Conservation (phyloP, 2,329 filamentous ascomycete species). For the Paraphaeosphaeria minitans region DNA sequence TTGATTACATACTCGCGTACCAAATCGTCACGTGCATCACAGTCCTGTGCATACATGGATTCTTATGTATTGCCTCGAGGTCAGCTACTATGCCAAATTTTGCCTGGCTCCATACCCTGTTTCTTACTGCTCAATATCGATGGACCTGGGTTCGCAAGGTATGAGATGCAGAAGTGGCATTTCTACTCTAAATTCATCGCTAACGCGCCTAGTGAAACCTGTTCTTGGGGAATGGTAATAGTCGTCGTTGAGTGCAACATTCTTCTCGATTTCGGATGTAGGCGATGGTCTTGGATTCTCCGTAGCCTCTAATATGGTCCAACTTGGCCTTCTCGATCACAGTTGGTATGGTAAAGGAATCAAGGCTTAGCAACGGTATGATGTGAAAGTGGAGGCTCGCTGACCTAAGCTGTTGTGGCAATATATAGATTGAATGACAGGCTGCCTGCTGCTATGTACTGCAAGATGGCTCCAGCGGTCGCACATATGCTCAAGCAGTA, state of each 20-base stretch:
- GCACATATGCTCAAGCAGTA: background rate
- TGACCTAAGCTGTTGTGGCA: background rate
- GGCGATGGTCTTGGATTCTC: conserved; percentile 4
- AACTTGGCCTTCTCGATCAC: background rate
- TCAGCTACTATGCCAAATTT: too few relatives aligned
- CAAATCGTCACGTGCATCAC: background rate
- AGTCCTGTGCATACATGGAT: too few relatives aligned
- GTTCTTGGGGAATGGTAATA: conserved; percentile 9
- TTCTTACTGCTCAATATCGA: too few relatives aligned
- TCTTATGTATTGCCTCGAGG: too few relatives aligned
- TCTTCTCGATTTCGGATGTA: conserved; percentile 6
- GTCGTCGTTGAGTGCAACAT: background rate
- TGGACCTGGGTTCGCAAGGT: too few relatives aligned
- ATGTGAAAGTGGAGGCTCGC: background rate
- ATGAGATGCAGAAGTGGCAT: too few relatives aligned
- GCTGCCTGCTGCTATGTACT: background rate
- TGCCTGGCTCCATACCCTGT: too few relatives aligned
- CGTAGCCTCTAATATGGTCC: conserved; percentile 6
- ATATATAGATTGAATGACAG: background rate
- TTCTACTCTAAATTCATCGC: too few relatives aligned
- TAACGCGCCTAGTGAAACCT: too few relatives aligned
- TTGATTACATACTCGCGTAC: background rate
- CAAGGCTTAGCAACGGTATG: background rate
- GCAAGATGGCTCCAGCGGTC: background rate
- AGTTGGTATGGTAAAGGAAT: background rate